Evolutionary conservation across 345 rosid genomes (phyloP).

Genomic region (Aquilaria malaccensis): DNA sequence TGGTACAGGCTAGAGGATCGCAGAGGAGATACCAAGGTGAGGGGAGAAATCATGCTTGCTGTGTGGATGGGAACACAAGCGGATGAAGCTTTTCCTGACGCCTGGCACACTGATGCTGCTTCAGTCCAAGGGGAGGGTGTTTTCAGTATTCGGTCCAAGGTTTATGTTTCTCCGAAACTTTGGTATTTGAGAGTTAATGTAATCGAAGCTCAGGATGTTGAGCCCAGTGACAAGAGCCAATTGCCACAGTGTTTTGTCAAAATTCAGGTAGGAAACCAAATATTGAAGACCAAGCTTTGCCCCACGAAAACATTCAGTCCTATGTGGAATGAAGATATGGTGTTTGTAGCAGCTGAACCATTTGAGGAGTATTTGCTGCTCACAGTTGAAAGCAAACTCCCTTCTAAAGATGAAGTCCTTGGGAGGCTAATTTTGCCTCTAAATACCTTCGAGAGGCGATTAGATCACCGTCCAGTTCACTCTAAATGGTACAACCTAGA

Average conservation of each 20-base stretch:
- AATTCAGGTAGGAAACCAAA: constrained; percentile 73
- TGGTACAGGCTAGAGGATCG: constrained; percentile 75
- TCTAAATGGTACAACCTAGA: constrained; percentile 87
- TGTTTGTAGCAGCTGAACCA: constrained; percentile 92
- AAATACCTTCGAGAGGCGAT: constrained; percentile 50
- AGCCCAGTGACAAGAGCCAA: constrained; percentile 57
- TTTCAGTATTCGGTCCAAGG: constrained; percentile 67
- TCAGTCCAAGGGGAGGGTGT: constrained; percentile 77
- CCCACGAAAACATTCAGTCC: constrained; percentile 56
- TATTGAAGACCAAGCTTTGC: constrained; percentile 61
- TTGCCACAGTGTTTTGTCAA: constrained; percentile 72
- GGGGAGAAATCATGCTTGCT: constrained; percentile 84
- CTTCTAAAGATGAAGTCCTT: constrained; percentile 66
- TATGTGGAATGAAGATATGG: constrained; percentile 84
- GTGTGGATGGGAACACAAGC: constrained; percentile 99
- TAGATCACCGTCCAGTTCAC: constrained; percentile 75
- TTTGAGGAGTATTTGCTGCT: constrained; percentile 69
- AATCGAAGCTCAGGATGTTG: constrained; percentile 84
- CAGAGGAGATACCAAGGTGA: constrained; percentile 48
- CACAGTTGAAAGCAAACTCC: constrained; percentile 55
- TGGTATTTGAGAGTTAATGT: constrained; percentile 89
- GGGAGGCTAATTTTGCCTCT: constrained; percentile 63
- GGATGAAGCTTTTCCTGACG: constrained; percentile 91
- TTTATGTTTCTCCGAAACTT: constrained; percentile 80
- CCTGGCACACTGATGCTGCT: constrained; percentile 89